phyloP scores from a whole-genome alignment of 441 rosid species.

The Cnidoscolus chayamansa region DNA sequence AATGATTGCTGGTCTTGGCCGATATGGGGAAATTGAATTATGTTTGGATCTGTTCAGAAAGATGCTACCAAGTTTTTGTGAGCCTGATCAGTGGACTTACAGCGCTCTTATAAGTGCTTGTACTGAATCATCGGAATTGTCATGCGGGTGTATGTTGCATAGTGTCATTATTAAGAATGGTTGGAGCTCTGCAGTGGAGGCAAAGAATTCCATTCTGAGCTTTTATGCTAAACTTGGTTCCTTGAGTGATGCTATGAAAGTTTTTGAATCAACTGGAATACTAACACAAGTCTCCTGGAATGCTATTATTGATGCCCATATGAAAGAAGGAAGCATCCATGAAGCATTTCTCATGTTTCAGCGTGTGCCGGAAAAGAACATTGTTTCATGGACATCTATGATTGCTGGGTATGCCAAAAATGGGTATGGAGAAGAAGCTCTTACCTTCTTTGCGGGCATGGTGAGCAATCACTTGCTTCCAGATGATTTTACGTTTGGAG shows the following conservation, averaged over 20 bases:
- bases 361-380: constrained; percentile 47
- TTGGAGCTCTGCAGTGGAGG: constrained; percentile 62
- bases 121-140: constrained; percentile 36
- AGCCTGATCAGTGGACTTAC: constrained; percentile 71
- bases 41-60: constrained; percentile 49
- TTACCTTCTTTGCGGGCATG: constrained; percentile 50
- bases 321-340: constrained; percentile 52
- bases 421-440: constrained; percentile 60
- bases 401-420: constrained; percentile 59
- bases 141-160: constrained; percentile 51
- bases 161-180: constrained; percentile 55
- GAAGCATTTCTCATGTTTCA: constrained; percentile 50
- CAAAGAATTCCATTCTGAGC: constrained; percentile 57
- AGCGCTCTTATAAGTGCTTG: constrained; percentile 62
- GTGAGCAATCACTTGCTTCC: constrained; percentile 32
- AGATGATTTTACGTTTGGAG: constrained; percentile 54
- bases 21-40: constrained; percentile 39
- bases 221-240: constrained; percentile 60
- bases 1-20: constrained; percentile 57
- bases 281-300: constrained; percentile 63
- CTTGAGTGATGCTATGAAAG: constrained; percentile 43
- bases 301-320: constrained; percentile 58
- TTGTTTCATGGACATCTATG: constrained; percentile 74
- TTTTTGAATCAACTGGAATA: constrained; percentile 41
- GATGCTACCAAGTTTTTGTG: constrained; percentile 40